Evolutionary conservation across 1,284 basidiomycete species (phyloP), one percentile per base, ranked within the genome.

Genomic region (Trichosporon faecale): DNA sequence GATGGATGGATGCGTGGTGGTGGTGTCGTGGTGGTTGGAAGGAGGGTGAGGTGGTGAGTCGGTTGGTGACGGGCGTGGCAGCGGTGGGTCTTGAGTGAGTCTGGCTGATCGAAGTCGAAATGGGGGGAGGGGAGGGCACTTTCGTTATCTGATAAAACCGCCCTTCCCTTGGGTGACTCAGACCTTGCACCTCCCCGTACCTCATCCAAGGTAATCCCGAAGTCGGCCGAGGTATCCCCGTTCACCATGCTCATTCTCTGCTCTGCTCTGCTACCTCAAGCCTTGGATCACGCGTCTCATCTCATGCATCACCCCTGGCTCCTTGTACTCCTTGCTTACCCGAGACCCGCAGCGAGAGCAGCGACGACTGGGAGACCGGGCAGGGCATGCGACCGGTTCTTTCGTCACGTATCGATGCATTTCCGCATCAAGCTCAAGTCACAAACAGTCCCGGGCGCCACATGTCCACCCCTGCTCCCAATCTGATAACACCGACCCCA

Each of bases 121-220:
- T 29, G 55, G 55, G 27, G 25, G 31, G 31, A 37, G 57, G 29
- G 55, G 25, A 5, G 55, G 57, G 57, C 8, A 61, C 29, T 61
- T 61, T 61, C 44, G 69, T 70, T 70, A 70, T 70, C 69, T 68
- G 69, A 70, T 70, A 70, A 70, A 65, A 68, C 33, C 65, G 35
- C 40, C 18, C 55, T 37, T 31, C 40, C 40, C 57, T 44, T 29
- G 57, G 16, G n/a, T 21, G 37, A 31, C 57, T 31, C 29, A 61
- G 57, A 57, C 25, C 7, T 3, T 21, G 49, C 23, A 4, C 3
- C 6, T 52, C 23, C 4, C 23, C 52, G 14, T 27, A 5, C 23
- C 21, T 21, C 5, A 33, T 21, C n/a, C 21, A 0, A 25, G 29
- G 57, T 61, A 61, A 61, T 61, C 23, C 57, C 57, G 57, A 61